phyloP scores from a whole-genome alignment of 2,329 filamentous ascomycete species.

The Diplodia corticola region DNA sequence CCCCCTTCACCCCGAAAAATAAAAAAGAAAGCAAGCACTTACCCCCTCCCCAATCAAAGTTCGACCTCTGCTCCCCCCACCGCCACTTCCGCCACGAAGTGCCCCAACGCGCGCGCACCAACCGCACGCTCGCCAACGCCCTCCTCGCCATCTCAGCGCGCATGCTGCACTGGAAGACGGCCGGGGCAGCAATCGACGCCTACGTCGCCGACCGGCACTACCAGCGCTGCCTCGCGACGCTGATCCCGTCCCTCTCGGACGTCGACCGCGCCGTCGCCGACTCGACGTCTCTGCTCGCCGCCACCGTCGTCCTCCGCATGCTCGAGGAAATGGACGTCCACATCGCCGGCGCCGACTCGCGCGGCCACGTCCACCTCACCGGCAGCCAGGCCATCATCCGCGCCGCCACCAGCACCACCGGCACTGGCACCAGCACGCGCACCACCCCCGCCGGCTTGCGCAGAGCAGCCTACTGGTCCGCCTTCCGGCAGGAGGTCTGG shows the following conservation, averaged over 20 bases:
- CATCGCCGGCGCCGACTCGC: slow-evolving; percentile 37
- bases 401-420: background rate
- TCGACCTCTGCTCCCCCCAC: slow-evolving; percentile 39
- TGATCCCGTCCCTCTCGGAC: slow-evolving; percentile 44
- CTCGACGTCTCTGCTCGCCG: slow-evolving; percentile 37
- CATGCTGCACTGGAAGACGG: slow-evolving; percentile 42
- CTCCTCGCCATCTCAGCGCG: slow-evolving; percentile 46
- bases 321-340: slow-evolving; percentile 46
- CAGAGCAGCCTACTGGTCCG: slow-evolving; percentile 41
- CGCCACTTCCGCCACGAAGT: slow-evolving; percentile 39
- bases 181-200: slow-evolving; percentile 35
- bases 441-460: slow-evolving; percentile 26
- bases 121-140: slow-evolving; percentile 45
- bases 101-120: slow-evolving; percentile 39
- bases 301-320: slow-evolving; percentile 44
- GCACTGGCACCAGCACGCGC: too few species aligned
- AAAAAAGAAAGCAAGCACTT: too few species aligned
- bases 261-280: slow-evolving; percentile 44
- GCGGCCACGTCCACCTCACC: slow-evolving; percentile 43
- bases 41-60: slow-evolving; percentile 27
- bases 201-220: slow-evolving; percentile 46
- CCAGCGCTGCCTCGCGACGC: slow-evolving; percentile 42
- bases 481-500: slow-evolving; percentile 41
- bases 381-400: slow-evolving; percentile 26
- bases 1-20: too few species aligned